phyloP scores from a whole-genome alignment of 129 eudicot species.

The Mikania micrantha region DNA sequence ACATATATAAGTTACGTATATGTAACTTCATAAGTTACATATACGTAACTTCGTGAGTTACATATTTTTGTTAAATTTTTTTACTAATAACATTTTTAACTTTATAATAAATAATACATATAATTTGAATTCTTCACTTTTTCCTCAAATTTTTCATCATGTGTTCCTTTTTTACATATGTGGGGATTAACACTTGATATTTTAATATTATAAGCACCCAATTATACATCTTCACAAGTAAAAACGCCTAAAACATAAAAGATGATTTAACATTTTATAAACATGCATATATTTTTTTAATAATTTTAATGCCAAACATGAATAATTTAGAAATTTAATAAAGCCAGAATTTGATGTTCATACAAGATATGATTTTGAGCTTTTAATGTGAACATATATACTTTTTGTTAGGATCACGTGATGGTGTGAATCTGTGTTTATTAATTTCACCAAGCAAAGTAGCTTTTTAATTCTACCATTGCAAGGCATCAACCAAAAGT shows the following conservation, averaged over 20 bases:
- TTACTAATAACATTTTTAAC: too few species aligned
- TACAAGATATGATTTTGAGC: neutral
- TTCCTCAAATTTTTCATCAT: neutral
- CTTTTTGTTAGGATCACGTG: constrained; percentile 20
- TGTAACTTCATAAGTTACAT: too few species aligned
- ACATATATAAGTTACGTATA: too few species aligned
- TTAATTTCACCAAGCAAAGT: constrained; percentile 15
- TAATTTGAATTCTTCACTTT: neutral
- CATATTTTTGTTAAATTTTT: too few species aligned
- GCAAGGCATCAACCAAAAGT: constrained; percentile 15
- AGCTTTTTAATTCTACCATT: neutral
- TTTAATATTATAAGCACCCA: neutral
- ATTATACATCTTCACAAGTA: neutral
- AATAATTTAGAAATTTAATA: neutral
- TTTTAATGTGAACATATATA: neutral
- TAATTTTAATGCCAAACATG: neutral
- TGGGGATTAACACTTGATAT: neutral
- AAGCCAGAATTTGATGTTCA: neutral
- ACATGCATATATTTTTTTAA: too few species aligned
- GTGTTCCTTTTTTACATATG: neutral
- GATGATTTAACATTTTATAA: neutral
- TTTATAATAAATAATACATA: too few species aligned
- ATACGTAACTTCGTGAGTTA: too few species aligned
- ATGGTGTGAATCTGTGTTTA: constrained; percentile 15
- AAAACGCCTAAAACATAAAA: neutral